Evolutionary conservation across 2,329 filamentous ascomycete species (phyloP), one percentile per base, ranked within the genome.

Genomic region (Zymoseptoria pseudotritici): DNA sequence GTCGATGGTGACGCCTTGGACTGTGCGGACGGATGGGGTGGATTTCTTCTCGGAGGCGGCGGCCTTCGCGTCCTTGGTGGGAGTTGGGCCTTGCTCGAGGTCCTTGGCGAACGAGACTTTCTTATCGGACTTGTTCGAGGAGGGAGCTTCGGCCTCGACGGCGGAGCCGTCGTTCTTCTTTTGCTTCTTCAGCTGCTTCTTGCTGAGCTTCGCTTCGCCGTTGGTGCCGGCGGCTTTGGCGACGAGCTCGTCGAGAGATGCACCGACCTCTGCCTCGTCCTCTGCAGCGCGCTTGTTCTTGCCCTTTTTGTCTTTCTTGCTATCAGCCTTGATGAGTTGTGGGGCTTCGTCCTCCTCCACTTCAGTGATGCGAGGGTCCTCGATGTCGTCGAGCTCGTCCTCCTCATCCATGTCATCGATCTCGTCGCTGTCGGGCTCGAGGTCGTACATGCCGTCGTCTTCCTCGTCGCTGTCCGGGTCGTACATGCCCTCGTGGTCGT

Each of bases 61-160:
- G 63, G 74, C 73, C 51, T 64, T 64, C 57, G 72, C 66, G 63
- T 79, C 77, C 65, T 83, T 79, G 59, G 89, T 87, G 66, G 87
- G 86, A 51, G 91, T 95, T 65, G 94, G 94, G 61, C 94, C 94
- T 78, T 96, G 91, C 82, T 97, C 94, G 64, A 99, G 90, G 77
- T 97, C 92, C 84, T 97, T 97, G 73, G 94, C 93, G 75, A 99
- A 99, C 77, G 96, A 91, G 63, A 99, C 94, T 82, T 97, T 97
- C 86, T 97, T 97, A 76, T 89, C 88, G 59, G 81, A 79, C 82
- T 86, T 86, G 65, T 75, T 76, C 65, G 80, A 65, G 21, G 67
- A 63, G 53, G 70, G 77, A 52, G 80, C 78, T 57, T 71, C 71
- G 56, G 61, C 56, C 29, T 82, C 78, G 61, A 88, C 85, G 61